Evolutionary conservation across 345 rosid genomes (phyloP).

Genomic region (Nasturtium officinale): DNA sequence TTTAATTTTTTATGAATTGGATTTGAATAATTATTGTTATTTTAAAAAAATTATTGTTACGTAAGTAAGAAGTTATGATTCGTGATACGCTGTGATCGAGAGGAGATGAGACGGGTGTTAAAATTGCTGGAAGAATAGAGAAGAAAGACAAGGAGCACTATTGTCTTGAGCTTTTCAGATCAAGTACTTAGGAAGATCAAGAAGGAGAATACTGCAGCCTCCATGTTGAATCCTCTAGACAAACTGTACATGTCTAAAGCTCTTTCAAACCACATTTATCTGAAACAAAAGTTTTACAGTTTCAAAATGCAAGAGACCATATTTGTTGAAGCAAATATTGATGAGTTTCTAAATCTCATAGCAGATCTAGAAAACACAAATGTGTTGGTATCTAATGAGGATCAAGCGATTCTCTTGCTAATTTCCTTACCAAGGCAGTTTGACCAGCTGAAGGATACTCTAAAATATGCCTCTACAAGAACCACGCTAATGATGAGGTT

Average conservation of each 20-base stretch:
- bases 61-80: no score
- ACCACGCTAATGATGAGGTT: not conserved
- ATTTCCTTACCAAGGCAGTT: not conserved
- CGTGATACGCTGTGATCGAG: no score
- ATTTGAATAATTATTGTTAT: no score
- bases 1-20: no score
- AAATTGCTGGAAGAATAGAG: not conserved
- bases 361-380: no score
- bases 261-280: not conserved
- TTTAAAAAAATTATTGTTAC: no score
- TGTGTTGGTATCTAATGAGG: no score
- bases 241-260: not conserved
- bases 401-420: not conserved
- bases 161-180: not conserved
- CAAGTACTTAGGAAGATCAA: not conserved
- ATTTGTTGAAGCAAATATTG: no score
- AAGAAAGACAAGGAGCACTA: not conserved
- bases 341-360: no score
- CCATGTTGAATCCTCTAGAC: not conserved
- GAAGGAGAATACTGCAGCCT: not conserved
- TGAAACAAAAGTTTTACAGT: not conserved
- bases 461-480: not conserved
- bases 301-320: no score
- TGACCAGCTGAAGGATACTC: not conserved
- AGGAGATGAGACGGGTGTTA: no score